phyloP scores from a whole-genome alignment of 2,329 filamentous ascomycete genomes.

The Aspergillus fijiensis region DNA sequence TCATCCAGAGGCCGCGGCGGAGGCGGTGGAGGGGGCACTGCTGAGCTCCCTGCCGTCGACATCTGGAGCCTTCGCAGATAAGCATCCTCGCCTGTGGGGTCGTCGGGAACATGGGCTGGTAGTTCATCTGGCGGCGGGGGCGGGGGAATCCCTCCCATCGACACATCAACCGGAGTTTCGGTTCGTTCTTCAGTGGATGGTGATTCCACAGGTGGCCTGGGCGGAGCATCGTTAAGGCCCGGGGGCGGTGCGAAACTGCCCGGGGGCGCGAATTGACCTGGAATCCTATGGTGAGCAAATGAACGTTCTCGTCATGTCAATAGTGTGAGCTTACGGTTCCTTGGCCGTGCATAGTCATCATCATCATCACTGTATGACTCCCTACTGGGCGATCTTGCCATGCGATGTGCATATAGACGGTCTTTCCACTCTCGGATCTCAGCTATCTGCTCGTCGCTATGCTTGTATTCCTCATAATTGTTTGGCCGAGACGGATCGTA shows the following conservation, averaged over 20 bases:
- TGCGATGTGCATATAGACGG: conserved; percentile 70
- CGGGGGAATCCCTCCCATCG: conserved; percentile 13
- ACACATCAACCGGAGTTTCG: conserved; percentile 29
- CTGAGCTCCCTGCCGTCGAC: conserved; percentile 11
- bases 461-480: conserved; percentile 78
- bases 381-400: conserved; percentile 45
- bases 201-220: conserved; percentile 37
- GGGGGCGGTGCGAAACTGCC: conserved; percentile 54
- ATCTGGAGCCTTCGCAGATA: conserved; percentile 28
- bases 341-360: conserved; percentile 46
- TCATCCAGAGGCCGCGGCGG: conserved; percentile 40
- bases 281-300: conserved; percentile 1
- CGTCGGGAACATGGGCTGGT: conserved; percentile 32
- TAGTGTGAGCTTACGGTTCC: conserved; percentile 45
- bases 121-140: conserved; percentile 34
- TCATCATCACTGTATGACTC: conserved; percentile 54
- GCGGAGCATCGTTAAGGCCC: conserved; percentile 40
- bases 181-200: conserved; percentile 27
- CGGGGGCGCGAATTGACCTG: conserved; percentile 54
- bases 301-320: background rate
- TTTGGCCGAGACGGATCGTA: conserved; percentile 84
- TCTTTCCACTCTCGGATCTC: conserved; percentile 86
- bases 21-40: conserved; percentile 32
- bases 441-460: conserved; percentile 77
- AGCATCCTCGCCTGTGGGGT: conserved; percentile 26